A percentile compares a stretch with the other conserved stretches of the same genome.
Conservation (phyloP, 345 rosid species). For the Draba incana region DNA sequence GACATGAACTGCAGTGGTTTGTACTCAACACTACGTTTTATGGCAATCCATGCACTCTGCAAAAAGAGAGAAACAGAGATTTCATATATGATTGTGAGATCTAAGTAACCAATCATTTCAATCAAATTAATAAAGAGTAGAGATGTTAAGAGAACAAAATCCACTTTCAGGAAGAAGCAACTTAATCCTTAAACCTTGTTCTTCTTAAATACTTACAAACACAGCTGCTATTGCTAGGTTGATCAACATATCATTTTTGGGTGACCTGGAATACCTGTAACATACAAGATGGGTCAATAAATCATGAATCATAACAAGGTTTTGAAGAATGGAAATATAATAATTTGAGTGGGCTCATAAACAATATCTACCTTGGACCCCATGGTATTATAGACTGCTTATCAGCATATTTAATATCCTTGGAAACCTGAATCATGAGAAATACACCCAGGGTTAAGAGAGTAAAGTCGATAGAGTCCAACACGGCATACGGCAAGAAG, state of each 20-base stretch:
- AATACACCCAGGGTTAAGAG: constrained; percentile 20
- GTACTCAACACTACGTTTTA: constrained; percentile 77
- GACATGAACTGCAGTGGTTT: constrained; percentile 95
- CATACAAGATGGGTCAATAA: constrained; percentile 3
- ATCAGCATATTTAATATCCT: constrained; percentile 97
- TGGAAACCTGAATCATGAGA: constrained; percentile 70
- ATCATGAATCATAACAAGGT: neutral
- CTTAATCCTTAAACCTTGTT: constrained; percentile 24
- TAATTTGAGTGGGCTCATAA: neutral
- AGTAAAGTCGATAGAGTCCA: neutral
- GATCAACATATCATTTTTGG: constrained; percentile 63
- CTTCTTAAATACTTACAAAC: constrained; percentile 69
- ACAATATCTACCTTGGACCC: constrained; percentile 83
- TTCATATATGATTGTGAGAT: constrained; percentile 16
- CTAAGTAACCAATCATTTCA: neutral
- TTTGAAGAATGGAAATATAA: neutral
- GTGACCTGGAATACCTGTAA: constrained; percentile 78
- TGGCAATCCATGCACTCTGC: constrained; percentile 87
- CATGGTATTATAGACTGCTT: constrained; percentile 94
- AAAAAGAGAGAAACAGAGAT: constrained; percentile 29
- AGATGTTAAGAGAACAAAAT: neutral
- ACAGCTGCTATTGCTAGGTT: constrained; percentile 86
- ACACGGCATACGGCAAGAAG: neutral
- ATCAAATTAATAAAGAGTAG: neutral
- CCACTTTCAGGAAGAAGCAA: neutral